These are phyloP conservation scores for Sophora flavescens DNA, from an alignment of 306 rosid genomes.

Conservation along the genomic window DNA sequence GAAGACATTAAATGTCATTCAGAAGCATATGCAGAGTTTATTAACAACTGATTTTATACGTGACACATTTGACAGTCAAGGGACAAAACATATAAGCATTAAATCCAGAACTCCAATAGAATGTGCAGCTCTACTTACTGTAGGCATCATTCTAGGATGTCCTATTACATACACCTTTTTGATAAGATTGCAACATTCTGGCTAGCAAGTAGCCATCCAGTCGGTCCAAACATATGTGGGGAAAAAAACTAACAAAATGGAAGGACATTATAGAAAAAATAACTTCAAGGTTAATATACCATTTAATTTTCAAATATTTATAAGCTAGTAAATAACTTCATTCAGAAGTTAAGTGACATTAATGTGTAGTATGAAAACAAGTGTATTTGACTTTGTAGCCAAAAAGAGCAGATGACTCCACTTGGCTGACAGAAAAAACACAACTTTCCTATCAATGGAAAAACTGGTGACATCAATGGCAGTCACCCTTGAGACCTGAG, in stretches of 20 bases:
- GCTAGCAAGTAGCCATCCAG: slow-evolving; percentile 35
- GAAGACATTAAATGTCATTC: slow-evolving; percentile 39
- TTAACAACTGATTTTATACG: slow-evolving; percentile 21
- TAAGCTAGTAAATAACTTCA: slow-evolving; percentile 39
- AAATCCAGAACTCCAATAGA: slow-evolving; percentile 23
- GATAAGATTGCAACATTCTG: slow-evolving; percentile 37
- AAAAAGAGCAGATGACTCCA: neutral
- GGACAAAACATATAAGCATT: slow-evolving; percentile 35
- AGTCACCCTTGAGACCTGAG: slow-evolving; percentile 36
- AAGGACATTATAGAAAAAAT: neutral
- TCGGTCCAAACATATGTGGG: neutral
- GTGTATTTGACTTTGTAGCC: slow-evolving; percentile 13
- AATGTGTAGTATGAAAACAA: slow-evolving; percentile 13
- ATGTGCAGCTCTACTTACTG: slow-evolving; percentile 23
- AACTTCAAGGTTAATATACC: neutral
- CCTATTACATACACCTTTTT: slow-evolving; percentile 8
- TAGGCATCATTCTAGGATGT: slow-evolving; percentile 8
- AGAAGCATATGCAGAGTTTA: slow-evolving; percentile 31
- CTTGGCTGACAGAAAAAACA: slow-evolving; percentile 12
- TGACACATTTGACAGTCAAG: slow-evolving; percentile 8
- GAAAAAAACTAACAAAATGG: slow-evolving; percentile 10
- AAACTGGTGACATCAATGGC: slow-evolving; percentile 16
- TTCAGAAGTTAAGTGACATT: slow-evolving; percentile 16
- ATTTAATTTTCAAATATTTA: slow-evolving; percentile 19
- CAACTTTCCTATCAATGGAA: slow-evolving; percentile 30